Percentiles rank a stretch among this genome's conserved stretches.
Evolutionary conservation across 106 monocot species (phyloP).

Genomic region (Phalaenopsis equestris): DNA sequence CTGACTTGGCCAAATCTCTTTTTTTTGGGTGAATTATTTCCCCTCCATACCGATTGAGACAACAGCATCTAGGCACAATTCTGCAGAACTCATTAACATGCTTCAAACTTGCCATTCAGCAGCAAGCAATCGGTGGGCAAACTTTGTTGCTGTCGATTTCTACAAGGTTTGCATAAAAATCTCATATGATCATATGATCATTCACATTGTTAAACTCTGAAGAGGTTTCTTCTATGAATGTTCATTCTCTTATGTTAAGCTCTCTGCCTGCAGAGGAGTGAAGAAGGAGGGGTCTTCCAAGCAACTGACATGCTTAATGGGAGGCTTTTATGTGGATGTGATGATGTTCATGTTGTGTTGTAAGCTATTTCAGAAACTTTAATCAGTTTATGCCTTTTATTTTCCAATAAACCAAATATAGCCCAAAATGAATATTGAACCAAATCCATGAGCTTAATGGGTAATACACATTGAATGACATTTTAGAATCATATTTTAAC

Average conservation of each 20-base stretch:
- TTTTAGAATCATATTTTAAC: background rate
- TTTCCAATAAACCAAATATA: background rate
- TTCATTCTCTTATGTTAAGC: background rate
- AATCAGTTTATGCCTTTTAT: background rate
- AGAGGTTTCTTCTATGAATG: background rate
- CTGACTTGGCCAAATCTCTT: constrained; percentile 44
- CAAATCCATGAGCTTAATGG: background rate
- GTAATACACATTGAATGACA: background rate
- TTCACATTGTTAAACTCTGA: background rate
- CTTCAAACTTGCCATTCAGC: constrained; percentile 44
- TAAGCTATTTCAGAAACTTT: constrained; percentile 10
- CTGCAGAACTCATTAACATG: constrained; percentile 46
- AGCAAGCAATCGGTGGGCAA: constrained; percentile 62
- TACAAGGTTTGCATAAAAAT: constrained; percentile 48
- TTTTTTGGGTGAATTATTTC: constrained; percentile 62
- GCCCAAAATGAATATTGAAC: no score
- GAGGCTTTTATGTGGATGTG: constrained; percentile 58
- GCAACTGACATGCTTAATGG: constrained; percentile 78
- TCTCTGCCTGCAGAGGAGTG: constrained; percentile 45
- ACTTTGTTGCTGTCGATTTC: constrained; percentile 73
- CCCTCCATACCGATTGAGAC: constrained; percentile 32
- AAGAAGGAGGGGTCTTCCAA: constrained; percentile 54
- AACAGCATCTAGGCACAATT: constrained; percentile 46
- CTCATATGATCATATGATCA: background rate
- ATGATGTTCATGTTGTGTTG: constrained; percentile 48